Base-by-base conservation (phyloP, 139 green algal genomes). In the Picochlorum sp. region DNA sequence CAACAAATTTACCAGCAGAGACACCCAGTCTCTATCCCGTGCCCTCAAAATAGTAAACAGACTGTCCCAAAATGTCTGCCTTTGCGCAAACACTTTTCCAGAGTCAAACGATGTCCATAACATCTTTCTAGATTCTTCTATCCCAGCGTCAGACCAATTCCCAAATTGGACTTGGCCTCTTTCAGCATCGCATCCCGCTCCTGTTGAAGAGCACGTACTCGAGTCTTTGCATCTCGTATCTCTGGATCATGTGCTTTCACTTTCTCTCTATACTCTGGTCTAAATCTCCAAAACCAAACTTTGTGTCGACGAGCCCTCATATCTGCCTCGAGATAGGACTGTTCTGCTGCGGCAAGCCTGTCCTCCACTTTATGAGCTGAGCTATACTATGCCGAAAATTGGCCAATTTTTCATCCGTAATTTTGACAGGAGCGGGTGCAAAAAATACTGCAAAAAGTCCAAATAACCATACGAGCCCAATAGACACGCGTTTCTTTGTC, bases 61-160 rank as follows among this genome's bases (percentile, higher is more conserved):
- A 4, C 60, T 45, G 49, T 87, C 81, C 54, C 61, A 83, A 30
- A 85, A 70, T 10, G 28, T 83, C 30, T 84, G 72, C 6, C 75
- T 63, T 50, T 78, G 70, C 2, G 73, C 81, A 68, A 87, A 85
- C 14, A 85, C 41, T 51, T 85, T 85, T 38, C 81, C 81, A 18
- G 47, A 23, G 16, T 76, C 57, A 56, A 82, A 87, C 1, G 65
- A 75, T 0, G 61, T 37, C 71, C 72, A 78, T 45, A 85, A 83
- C 41, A 76, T 58, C 14, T 49, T 32, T 16, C 66, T 45, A 2
- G 65, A 51, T 28, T 87, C 79, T 20, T 68, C 64, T 45, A 87
- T 56, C 0, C 80, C 80, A 14, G 63, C 58, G 38, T 83, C 79
- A 9, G 56, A 71, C 72, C 72, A 87, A 87, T 50, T 10, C 80